These are phyloP conservation scores for Colletotrichum sp. DNA, from an alignment of 2,329 filamentous ascomycete genomes.

Conservation along the genomic window DNA sequence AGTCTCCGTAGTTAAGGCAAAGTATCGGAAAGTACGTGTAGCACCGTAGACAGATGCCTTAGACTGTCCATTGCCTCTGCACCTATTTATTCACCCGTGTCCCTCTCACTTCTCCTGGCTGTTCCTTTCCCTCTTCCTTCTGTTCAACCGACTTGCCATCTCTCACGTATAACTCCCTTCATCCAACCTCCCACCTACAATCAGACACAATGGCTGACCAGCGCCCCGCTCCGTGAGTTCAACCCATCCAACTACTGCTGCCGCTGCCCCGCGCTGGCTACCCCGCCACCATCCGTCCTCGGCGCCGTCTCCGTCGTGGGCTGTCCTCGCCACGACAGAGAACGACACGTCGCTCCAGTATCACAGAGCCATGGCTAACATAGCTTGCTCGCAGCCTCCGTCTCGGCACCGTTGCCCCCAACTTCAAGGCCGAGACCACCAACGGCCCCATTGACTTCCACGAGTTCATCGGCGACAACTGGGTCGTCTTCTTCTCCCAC, in stretches of 20 bases:
- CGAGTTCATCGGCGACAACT: constrained; percentile 78
- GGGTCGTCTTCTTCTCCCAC: constrained; percentile 85
- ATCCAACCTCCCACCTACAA: background rate
- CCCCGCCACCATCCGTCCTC: background rate
- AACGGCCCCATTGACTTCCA: constrained; percentile 82
- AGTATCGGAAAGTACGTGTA: background rate
- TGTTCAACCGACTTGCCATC: background rate
- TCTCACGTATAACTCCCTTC: background rate
- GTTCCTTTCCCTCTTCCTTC: background rate
- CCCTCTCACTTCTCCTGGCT: background rate
- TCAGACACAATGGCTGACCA: constrained; percentile 24
- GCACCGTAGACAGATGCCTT: background rate
- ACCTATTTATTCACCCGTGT: constrained; percentile 15
- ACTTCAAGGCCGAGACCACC: constrained; percentile 85
- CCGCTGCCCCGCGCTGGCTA: background rate
- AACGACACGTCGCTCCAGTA: background rate
- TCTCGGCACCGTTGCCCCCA: constrained; percentile 72
- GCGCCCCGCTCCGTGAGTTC: constrained; percentile 24
- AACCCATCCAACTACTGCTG: background rate
- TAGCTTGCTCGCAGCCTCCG: constrained; percentile 55
- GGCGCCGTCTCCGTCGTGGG: background rate
- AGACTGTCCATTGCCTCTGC: background rate
- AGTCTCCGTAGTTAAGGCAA: background rate
- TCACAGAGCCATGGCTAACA: background rate
- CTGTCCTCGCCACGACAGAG: background rate